These are phyloP conservation scores for Epichloe sp. DNA, from an alignment of 2,329 filamentous ascomycete species.

Conservation along the genomic window DNA sequence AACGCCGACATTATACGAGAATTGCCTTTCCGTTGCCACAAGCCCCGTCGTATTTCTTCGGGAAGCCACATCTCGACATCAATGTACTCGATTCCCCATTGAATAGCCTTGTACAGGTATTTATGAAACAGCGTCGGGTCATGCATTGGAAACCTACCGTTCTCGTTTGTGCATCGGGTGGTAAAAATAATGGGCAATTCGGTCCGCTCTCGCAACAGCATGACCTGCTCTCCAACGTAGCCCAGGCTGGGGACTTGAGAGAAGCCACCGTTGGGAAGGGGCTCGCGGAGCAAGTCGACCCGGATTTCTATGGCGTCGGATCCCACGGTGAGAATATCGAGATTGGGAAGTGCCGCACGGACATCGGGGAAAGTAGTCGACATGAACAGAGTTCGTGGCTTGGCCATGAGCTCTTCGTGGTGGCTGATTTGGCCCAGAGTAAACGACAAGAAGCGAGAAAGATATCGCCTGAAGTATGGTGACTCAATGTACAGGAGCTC, in stretches of 20 bases:
- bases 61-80: conserved; percentile 83
- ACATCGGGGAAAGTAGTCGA: conserved; percentile 84
- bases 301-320: conserved; percentile 76
- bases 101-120: conserved; percentile 71
- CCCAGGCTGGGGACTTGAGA: conserved; percentile 61
- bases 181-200: conserved; percentile 88
- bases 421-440: conserved; percentile 67
- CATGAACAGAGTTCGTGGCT: conserved; percentile 69
- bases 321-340: conserved; percentile 78
- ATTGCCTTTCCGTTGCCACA: conserved; percentile 60
- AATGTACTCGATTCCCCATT: conserved; percentile 84
- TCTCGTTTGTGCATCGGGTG: conserved; percentile 67
- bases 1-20: conserved; percentile 87
- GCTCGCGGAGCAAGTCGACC: conserved; percentile 68
- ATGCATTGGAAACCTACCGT: conserved; percentile 75
- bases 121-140: conserved; percentile 61
- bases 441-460: conserved; percentile 68
- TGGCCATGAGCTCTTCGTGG: conserved; percentile 64
- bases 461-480: conserved; percentile 59
- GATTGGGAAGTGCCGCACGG: conserved; percentile 65
- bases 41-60: conserved; percentile 53
- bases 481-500: conserved; percentile 71
- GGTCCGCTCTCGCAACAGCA: conserved; percentile 69
- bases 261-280: conserved; percentile 46
- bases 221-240: conserved; percentile 77